Evolutionary conservation across 2,329 filamentous ascomycete species (phyloP).

Genomic region (Cadophora sp.): DNA sequence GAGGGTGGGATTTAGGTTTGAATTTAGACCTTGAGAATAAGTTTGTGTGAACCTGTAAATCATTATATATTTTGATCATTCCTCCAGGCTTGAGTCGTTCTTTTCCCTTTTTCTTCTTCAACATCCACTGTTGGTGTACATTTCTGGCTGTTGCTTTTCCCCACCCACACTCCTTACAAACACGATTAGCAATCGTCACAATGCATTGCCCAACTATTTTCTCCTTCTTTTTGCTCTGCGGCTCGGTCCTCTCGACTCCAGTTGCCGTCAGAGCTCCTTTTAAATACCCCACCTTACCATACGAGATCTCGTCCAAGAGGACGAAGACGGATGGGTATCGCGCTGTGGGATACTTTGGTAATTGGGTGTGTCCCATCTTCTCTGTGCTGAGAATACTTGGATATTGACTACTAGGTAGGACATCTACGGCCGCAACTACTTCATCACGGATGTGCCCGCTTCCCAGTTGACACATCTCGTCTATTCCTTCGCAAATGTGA

Average conservation of each 20-base stretch:
- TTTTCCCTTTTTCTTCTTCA: background rate
- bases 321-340: constrained; percentile 2
- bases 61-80: background rate
- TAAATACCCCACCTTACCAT: background rate
- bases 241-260: constrained; percentile 10
- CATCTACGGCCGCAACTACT: constrained; percentile 51
- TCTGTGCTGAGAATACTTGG: background rate
- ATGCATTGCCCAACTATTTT: constrained; percentile 28
- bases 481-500: constrained; percentile 80
- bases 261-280: background rate
- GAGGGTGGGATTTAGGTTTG: background rate
- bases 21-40: background rate
- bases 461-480: constrained; percentile 77
- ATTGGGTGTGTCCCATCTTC: constrained; percentile 18
- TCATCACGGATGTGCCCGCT: constrained; percentile 71
- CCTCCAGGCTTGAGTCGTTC: background rate
- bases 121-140: background rate
- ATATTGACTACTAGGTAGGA: constrained; percentile 18
- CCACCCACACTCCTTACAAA: background rate
- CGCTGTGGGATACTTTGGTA: constrained; percentile 26
- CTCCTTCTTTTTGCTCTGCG: constrained; percentile 13
- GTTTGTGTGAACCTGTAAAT: too few species aligned
- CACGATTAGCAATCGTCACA: constrained; percentile 26
- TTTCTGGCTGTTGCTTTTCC: background rate
- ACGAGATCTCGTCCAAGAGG: background rate